Conservation (phyloP, 495 filamentous ascomycete species). For the Lentithecium fluviatile region DNA sequence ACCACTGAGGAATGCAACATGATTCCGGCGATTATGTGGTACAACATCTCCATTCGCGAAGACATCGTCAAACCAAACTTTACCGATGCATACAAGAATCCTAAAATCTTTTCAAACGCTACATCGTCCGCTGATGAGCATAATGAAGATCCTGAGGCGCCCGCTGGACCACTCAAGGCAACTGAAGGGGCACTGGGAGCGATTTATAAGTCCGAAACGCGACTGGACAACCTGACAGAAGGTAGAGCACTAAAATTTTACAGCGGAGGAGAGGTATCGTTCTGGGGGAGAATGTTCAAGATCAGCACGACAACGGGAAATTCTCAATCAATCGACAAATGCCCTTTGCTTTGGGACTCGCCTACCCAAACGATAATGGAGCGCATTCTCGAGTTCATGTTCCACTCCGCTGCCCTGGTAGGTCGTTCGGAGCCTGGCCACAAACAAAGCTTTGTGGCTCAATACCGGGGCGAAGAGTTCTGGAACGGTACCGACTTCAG, state of each 20-base stretch:
- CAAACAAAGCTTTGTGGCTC: slow-evolving; percentile 13
- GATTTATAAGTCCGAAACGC: not conserved
- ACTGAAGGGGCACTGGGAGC: not conserved
- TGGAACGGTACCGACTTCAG: slow-evolving; percentile 16
- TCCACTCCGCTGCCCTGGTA: slow-evolving; percentile 10
- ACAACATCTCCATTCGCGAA: slow-evolving; percentile 19
- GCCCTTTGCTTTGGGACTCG: slow-evolving; percentile 6
- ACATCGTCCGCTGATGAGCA: slow-evolving; percentile 13
- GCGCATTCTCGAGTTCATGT: slow-evolving; percentile 17
- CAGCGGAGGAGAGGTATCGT: no score
- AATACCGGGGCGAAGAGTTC: slow-evolving; percentile 10
- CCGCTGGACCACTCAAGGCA: slow-evolving; percentile 12
- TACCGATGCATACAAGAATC: not conserved
- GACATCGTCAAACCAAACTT: slow-evolving; percentile 9
- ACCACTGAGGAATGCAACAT: slow-evolving; percentile 26
- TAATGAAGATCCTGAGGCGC: not conserved
- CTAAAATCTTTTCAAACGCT: slow-evolving; percentile 16
- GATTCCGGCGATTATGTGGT: slow-evolving; percentile 25
- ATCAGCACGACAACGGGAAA: not conserved
- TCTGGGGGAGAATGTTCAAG: not conserved
- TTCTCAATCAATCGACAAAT: not conserved
- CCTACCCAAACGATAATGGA: slow-evolving; percentile 9
- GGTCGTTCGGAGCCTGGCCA: not conserved
- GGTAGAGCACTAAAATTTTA: not conserved
- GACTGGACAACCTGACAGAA: not conserved